phyloP scores from a whole-genome alignment of 441 rosid species.

The Populus hybrid region DNA sequence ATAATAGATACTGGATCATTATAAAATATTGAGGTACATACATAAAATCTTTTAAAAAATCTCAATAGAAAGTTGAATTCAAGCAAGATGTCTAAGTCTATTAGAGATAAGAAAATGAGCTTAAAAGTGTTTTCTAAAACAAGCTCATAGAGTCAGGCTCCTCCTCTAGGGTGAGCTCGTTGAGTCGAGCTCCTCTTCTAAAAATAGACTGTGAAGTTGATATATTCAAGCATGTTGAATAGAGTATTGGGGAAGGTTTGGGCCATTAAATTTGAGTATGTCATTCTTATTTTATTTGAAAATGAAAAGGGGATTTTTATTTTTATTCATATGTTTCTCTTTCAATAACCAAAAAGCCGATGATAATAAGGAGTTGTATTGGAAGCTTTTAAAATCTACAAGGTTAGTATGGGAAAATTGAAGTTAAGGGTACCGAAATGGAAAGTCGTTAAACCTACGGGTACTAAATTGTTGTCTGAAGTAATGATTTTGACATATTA shows the following conservation, averaged over 20 bases:
- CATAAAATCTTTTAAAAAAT: rapidly evolving
- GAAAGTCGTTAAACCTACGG: neutral
- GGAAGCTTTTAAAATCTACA: neutral
- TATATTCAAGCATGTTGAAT: rapidly evolving
- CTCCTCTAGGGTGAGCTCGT: no score
- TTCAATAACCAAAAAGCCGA: neutral
- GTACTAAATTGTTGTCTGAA: neutral
- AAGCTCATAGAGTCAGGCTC: no score
- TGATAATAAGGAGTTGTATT: neutral
- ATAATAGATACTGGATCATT: no score
- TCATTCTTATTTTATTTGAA: no score
- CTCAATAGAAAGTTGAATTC: rapidly evolving
- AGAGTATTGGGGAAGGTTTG: rapidly evolving
- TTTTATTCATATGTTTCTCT: neutral
- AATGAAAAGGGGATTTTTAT: no score
- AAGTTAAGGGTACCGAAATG: neutral
- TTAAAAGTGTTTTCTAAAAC: rapidly evolving
- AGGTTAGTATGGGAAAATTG: neutral
- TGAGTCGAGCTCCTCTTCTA: rapidly evolving
- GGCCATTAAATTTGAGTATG: no score
- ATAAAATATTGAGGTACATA: no score
- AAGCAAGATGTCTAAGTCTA: rapidly evolving
- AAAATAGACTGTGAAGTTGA: rapidly evolving
- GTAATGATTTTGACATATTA: neutral
- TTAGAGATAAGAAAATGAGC: no score